Conservation (phyloP, 768 basidiomycete species). For the Wakefieldia striispora region DNA sequence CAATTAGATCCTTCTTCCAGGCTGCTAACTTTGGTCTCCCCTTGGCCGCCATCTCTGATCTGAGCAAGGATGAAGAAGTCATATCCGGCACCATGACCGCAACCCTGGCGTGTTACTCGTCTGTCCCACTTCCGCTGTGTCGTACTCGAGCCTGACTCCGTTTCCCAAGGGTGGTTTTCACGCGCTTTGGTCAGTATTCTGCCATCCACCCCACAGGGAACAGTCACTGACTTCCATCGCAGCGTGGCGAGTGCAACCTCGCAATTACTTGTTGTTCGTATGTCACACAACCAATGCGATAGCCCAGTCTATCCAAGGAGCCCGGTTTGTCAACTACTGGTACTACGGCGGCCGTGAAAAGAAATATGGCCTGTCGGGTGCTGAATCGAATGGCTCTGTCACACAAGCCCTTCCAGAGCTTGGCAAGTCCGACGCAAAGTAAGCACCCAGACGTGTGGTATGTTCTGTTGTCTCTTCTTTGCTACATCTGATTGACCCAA, state of each 20-base stretch:
- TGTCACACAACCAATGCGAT: slow-evolving; percentile 91
- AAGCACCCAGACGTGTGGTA: not conserved
- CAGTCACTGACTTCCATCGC: slow-evolving; percentile 5
- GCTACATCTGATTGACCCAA: not conserved
- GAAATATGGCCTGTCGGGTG: slow-evolving; percentile 43
- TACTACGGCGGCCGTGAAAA: slow-evolving; percentile 83
- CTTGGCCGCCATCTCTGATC: slow-evolving; percentile 86
- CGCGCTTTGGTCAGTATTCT: slow-evolving; percentile 74
- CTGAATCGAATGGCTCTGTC: slow-evolving; percentile 40
- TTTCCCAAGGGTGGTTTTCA: slow-evolving; percentile 69
- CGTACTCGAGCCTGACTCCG: slow-evolving; percentile 7
- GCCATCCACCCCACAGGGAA: not conserved
- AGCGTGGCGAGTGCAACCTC: slow-evolving; percentile 96
- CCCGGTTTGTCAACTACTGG: slow-evolving; percentile 90
- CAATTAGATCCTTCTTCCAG: slow-evolving; percentile 39
- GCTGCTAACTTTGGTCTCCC: slow-evolving; percentile 99
- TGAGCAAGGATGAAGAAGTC: slow-evolving; percentile 91
- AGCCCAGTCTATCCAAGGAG: slow-evolving; percentile 81
- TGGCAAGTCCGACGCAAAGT: slow-evolving; percentile 32
- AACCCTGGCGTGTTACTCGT: slow-evolving; percentile 91
- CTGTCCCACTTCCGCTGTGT: slow-evolving; percentile 37
- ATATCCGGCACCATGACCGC: slow-evolving; percentile 98
- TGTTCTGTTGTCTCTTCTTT: not conserved
- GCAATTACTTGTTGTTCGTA: slow-evolving; percentile 93
- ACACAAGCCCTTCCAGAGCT: slow-evolving; percentile 48